Evolutionary conservation across 2,329 filamentous ascomycete species (phyloP).

Genomic region (Sporothrix dimorphospora): DNA sequence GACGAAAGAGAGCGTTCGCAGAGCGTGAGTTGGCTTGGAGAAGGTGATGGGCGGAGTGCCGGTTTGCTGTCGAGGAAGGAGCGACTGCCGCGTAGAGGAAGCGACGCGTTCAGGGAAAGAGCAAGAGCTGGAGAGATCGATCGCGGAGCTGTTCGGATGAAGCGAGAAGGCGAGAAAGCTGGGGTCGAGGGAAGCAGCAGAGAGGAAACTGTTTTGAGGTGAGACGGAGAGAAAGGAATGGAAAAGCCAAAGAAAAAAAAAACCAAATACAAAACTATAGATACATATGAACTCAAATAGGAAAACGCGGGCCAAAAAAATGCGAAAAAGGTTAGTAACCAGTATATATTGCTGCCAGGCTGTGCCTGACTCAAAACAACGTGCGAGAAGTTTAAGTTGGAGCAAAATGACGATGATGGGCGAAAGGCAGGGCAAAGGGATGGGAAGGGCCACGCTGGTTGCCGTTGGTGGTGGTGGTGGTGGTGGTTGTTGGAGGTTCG

Average conservation of each 20-base stretch:
- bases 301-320: not conserved
- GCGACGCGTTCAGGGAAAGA: not conserved
- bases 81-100: constrained; percentile 1
- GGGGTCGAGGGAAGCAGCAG: not conserved
- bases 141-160: not conserved
- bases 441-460: not conserved
- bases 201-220: not conserved
- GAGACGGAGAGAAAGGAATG: not conserved
- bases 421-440: constrained; percentile 11
- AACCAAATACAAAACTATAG: not conserved
- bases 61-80: constrained; percentile 7
- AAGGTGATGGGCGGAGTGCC: constrained; percentile 21
- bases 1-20: not conserved
- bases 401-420: constrained; percentile 18
- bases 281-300: not conserved
- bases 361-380: not conserved
- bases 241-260: not conserved
- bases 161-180: not conserved
- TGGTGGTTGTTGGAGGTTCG: constrained; percentile 2
- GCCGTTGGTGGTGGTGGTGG: not conserved
- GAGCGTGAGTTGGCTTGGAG: not conserved
- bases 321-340: constrained; percentile 3
- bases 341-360: not conserved
- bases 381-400: constrained; percentile 7
- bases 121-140: not conserved